phyloP scores from a whole-genome alignment of 305 asterid species.

The Solanum hybrid region DNA sequence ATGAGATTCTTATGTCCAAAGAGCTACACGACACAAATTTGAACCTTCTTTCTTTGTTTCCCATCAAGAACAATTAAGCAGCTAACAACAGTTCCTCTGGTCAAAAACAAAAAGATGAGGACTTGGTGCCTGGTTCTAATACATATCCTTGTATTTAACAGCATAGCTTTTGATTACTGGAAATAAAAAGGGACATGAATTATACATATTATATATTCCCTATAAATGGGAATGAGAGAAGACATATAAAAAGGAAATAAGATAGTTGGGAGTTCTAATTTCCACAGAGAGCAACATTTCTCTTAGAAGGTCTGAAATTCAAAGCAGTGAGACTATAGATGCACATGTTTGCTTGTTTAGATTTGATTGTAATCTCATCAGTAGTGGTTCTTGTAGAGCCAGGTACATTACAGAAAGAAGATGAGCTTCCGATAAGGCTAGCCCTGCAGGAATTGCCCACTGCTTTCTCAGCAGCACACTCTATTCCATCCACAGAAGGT shows the following conservation, averaged over 20 bases:
- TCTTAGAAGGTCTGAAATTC: conserved; percentile 67
- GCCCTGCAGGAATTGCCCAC: conserved; percentile 60
- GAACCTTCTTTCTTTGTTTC: background rate
- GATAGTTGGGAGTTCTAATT: conserved; percentile 3
- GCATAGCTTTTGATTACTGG: conserved; percentile 1
- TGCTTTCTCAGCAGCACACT: conserved; percentile 70
- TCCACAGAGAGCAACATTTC: conserved; percentile 49
- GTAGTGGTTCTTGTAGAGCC: conserved; percentile 43
- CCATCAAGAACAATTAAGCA: background rate
- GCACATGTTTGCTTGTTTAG: conserved; percentile 52
- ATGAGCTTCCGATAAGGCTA: conserved; percentile 27
- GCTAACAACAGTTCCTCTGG: background rate
- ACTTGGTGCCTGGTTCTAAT: background rate
- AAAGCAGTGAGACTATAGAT: conserved; percentile 64
- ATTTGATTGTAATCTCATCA: conserved; percentile 58
- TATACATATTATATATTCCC: background rate
- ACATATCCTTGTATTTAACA: background rate
- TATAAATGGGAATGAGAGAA: background rate
- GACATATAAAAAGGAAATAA: background rate
- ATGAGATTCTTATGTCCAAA: background rate
- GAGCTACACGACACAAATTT: background rate
- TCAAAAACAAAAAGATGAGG: background rate
- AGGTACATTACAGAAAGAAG: conserved; percentile 50
- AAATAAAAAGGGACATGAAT: background rate
- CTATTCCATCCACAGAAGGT: conserved; percentile 83